phyloP scores from a whole-genome alignment of 148 eudicot genomes.

The Beta vulgaris region DNA sequence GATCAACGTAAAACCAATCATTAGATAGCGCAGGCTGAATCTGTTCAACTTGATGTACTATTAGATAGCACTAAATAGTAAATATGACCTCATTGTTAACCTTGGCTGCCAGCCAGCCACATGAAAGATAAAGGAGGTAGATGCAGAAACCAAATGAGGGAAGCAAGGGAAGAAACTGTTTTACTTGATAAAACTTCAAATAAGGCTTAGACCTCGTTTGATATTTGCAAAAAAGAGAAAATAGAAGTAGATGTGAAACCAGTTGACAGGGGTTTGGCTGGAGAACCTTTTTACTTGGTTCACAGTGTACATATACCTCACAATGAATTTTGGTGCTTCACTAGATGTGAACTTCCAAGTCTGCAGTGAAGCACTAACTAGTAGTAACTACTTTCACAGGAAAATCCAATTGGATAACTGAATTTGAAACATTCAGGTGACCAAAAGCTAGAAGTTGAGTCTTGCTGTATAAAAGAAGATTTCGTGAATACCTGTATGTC shows the following conservation, averaged over 20 bases:
- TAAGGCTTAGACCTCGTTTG: neutral
- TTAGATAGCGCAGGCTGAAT: too few species aligned
- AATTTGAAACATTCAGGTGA: neutral
- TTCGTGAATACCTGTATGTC: slow-evolving; percentile 68
- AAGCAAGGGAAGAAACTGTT: neutral
- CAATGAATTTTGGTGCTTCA: neutral
- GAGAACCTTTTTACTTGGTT: neutral
- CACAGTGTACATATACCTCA: neutral
- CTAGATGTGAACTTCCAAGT: neutral
- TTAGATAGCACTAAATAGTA: neutral
- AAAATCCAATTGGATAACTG: neutral
- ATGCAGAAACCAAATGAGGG: neutral
- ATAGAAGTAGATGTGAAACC: neutral
- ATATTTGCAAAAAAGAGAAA: too few species aligned
- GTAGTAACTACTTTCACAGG: neutral
- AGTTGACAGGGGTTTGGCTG: neutral
- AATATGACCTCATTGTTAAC: neutral
- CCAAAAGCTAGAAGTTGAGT: neutral
- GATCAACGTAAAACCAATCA: too few species aligned
- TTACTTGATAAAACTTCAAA: neutral
- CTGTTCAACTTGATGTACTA: neutral
- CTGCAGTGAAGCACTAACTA: neutral
- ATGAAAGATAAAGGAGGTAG: too few species aligned
- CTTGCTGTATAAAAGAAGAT: neutral
- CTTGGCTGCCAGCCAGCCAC: neutral